Evolutionary conservation across 768 basidiomycete genomes (phyloP), one percentile per base, ranked within the genome.

Genomic region (Serendipita sp.): DNA sequence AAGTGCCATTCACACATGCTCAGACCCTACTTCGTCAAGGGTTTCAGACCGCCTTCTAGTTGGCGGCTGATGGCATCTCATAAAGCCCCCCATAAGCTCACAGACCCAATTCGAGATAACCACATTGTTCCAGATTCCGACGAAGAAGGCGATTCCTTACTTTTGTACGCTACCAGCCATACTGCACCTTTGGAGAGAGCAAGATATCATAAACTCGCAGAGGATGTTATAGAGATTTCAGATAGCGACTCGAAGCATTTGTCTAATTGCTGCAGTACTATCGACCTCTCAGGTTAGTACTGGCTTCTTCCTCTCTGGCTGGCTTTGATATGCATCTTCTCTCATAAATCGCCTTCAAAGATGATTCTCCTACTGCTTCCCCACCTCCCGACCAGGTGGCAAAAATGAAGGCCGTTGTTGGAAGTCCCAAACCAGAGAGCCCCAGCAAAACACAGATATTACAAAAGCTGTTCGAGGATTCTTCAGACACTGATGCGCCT

Each of bases 201-300:
- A 60, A 60, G 29, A 27, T 34, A 37, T 8, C 18, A 10, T 10
- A 36, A n/a, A 60, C 8, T 27, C 27, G 23, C 55, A 37, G 16
- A 60, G 27, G 55, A 60, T 29, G 34, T 60, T n/a, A 60, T 60
- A 27, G 55, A 60, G 29, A 23, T 60, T 34, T 60, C 55, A 36
- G 55, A 60, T n/a, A 34, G 34, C 18, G 27, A 31, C 34, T 60
- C 55, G 23, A n/a, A 34, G 34, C 55, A 8, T 10, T 11, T 10
- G 34, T 52, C 55, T 60, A n/a, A 23, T 23, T 23, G 18, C 36
- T 27, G 55, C 55, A 36, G 55, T 33, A 60, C 31, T 34, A 64
- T 44, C 34, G 15, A 58, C 29, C 18, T 58, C 31, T 58, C 31
- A 10, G 64, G 37, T 64, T 37, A 44, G 64, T 44, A 11, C 8